phyloP scores from a whole-genome alignment of 106 monocot species.

The Xerophyta viscosa region DNA sequence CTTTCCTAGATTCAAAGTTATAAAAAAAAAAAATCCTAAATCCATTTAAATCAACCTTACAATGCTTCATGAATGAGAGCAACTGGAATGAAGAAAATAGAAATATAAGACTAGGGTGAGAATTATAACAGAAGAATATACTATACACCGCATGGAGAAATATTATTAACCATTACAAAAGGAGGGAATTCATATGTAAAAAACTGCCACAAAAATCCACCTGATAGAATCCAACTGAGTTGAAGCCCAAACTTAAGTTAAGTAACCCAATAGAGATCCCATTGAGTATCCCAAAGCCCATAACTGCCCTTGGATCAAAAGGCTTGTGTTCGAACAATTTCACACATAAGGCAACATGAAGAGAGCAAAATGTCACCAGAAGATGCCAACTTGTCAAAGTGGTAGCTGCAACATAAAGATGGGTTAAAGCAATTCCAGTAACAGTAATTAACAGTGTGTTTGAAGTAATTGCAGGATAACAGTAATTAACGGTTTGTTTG shows the following conservation, averaged over 20 bases:
- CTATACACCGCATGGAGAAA: too few relatives aligned
- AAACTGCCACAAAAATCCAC: slow-evolving; percentile 14
- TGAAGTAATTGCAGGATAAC: too few relatives aligned
- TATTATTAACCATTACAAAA: too few relatives aligned
- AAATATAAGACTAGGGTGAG: too few relatives aligned
- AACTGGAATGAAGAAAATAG: too few relatives aligned
- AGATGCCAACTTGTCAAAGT: slow-evolving; percentile 99
- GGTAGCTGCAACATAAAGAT: slow-evolving; percentile 53
- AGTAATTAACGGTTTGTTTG: neutral
- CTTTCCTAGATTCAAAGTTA: too few relatives aligned
- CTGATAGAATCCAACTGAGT: slow-evolving; percentile 97
- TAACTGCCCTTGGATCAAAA: slow-evolving; percentile 73
- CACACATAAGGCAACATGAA: slow-evolving; percentile 81
- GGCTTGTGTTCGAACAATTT: slow-evolving; percentile 89
- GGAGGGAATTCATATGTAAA: too few relatives aligned
- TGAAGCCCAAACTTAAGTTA: slow-evolving; percentile 91
- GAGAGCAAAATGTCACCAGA: slow-evolving; percentile 87
- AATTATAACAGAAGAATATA: too few relatives aligned
- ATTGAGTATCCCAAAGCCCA: slow-evolving; percentile 93
- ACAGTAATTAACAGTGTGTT: neutral
- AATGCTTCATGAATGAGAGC: too few relatives aligned
- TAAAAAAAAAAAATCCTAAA: too few relatives aligned
- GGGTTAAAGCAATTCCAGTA: neutral
- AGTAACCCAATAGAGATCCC: slow-evolving; percentile 88
- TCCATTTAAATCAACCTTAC: too few relatives aligned